These are phyloP conservation scores for Geotrichum siamense DNA, from an alignment of 1,139 yeast species.

Conservation along the genomic window DNA sequence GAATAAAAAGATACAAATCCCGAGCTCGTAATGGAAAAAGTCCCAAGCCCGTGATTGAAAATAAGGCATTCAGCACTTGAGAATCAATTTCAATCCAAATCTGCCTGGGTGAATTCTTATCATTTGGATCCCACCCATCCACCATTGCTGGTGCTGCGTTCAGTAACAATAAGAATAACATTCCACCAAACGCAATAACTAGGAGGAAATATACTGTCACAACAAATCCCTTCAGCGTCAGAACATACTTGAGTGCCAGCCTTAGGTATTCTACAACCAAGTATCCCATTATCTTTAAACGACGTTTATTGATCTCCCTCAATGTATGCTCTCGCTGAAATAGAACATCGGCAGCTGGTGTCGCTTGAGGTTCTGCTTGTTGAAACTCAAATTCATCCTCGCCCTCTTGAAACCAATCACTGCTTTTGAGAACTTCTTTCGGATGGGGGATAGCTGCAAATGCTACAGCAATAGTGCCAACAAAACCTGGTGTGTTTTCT, in stretches of 20 bases:
- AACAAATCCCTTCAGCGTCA: constrained; percentile 21
- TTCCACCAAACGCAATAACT: constrained; percentile 26
- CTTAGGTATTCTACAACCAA: constrained; percentile 10
- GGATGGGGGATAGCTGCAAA: constrained; percentile 18
- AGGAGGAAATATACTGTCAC: constrained; percentile 21
- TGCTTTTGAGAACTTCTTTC: constrained; percentile 3
- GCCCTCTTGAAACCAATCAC: not conserved
- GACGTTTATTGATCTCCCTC: constrained; percentile 11
- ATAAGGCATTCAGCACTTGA: constrained; percentile 23
- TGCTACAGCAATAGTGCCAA: constrained; percentile 16
- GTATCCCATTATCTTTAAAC: constrained; percentile 6
- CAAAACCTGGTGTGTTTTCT: constrained; percentile 18
- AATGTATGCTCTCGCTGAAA: constrained; percentile 18
- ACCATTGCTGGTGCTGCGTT: constrained; percentile 26
- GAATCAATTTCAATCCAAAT: constrained; percentile 26
- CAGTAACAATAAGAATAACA: constrained; percentile 22
- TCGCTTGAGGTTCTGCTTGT: constrained; percentile 6
- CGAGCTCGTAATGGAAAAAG: constrained; percentile 22
- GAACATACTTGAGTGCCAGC: constrained; percentile 9
- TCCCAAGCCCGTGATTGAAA: constrained; percentile 24
- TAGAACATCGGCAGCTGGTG: constrained; percentile 17
- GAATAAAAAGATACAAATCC: constrained; percentile 20
- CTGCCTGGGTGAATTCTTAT: constrained; percentile 22
- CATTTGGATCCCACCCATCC: constrained; percentile 21
- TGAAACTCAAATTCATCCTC: not conserved